Evolutionary conservation across 1,284 basidiomycete genomes (phyloP), one percentile per base, ranked within the genome.

Genomic region (Cryptococcus sp.): DNA sequence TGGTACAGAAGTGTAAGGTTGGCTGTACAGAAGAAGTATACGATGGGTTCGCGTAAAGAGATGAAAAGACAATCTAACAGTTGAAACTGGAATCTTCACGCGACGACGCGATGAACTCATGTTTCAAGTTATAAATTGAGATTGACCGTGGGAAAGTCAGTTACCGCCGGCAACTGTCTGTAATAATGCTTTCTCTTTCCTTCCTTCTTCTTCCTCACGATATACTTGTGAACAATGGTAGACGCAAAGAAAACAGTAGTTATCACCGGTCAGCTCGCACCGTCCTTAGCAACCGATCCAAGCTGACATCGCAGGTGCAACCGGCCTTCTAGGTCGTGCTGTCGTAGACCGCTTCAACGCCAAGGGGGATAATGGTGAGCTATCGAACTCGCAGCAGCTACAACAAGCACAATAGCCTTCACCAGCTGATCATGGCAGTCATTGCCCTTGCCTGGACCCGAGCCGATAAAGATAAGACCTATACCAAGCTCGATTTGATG

Each of bases 271-370:
- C 37, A 15, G 48, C 14, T 23, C 31, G n/a, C 37, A 33, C 50
- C 13, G 11, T 41, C n/a, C 5, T 32, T 10, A 41, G n/a, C 45
- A 10, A 45, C 23, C 23, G 44, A 8, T 45, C 7, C 44, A 23
- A 34, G 32, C 38, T 31, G 23, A 46, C 13, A 45, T 67, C 52
- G 62, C 70, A 66, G 79, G 80, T 23, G 79, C 79, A n/a, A 78
- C 77, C n/a, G 80, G 80, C 31, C 70, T 81, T 31, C 74, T 81
- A 15, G 80, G 80, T 15, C 68, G 80, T 52, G 79, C 79, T 1
- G 76, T 79, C 6, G 64, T 58, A 30, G 55, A 59, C 13, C 48
- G 68, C 36, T 73, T 76, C 60, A 56, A 60, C 47, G 37, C 50
- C 1, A 53, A 65, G 8, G 68, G 66, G 13, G 71, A 72, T 53